A percentile compares a stretch with the other conserved stretches of the same genome.
phyloP scores from a whole-genome alignment of 805 yeast genomes.

The Yarrowia yakushimensis region DNA sequence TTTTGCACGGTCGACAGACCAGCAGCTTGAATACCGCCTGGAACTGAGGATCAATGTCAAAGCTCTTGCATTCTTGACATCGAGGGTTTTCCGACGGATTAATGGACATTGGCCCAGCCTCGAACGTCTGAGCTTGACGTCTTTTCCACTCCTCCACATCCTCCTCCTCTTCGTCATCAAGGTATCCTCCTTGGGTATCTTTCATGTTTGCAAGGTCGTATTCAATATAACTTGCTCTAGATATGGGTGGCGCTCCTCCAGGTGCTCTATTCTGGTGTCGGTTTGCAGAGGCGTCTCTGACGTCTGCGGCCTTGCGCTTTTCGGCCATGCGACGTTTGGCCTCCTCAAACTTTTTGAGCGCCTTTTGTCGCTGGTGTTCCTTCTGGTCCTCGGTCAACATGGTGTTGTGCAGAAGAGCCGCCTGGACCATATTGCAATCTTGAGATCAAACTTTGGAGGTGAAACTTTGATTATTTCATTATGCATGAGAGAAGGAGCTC shows the following conservation, averaged over 20 bases:
- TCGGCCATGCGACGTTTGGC: constrained; percentile 24
- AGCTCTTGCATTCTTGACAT: constrained; percentile 77
- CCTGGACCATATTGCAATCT: too few species aligned
- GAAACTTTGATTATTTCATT: constrained; percentile 7
- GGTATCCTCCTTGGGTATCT: constrained; percentile 83
- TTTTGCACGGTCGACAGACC: constrained; percentile 78
- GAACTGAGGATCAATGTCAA: constrained; percentile 74
- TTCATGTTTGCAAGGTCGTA: constrained; percentile 82
- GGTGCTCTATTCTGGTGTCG: not conserved
- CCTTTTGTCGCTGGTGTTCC: constrained; percentile 25
- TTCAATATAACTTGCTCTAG: constrained; percentile 17
- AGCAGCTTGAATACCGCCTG: constrained; percentile 64
- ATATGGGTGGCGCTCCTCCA: constrained; percentile 15
- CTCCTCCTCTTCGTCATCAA: constrained; percentile 43
- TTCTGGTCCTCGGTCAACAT: constrained; percentile 23
- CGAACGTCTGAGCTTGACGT: constrained; percentile 48
- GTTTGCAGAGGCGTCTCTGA: not conserved
- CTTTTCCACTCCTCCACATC: constrained; percentile 47
- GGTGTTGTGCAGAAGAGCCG: too few species aligned
- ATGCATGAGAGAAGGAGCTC: too few species aligned
- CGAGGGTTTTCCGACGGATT: constrained; percentile 44
- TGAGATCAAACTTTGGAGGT: not conserved
- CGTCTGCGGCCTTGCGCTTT: constrained; percentile 11
- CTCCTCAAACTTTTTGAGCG: constrained; percentile 23
- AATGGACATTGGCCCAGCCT: constrained; percentile 26